Percentiles rank a stretch among this genome's conserved stretches.
These are phyloP conservation scores for Porcisia hertigi DNA, from an alignment of 208 protist genomes.

Conservation along the genomic window DNA sequence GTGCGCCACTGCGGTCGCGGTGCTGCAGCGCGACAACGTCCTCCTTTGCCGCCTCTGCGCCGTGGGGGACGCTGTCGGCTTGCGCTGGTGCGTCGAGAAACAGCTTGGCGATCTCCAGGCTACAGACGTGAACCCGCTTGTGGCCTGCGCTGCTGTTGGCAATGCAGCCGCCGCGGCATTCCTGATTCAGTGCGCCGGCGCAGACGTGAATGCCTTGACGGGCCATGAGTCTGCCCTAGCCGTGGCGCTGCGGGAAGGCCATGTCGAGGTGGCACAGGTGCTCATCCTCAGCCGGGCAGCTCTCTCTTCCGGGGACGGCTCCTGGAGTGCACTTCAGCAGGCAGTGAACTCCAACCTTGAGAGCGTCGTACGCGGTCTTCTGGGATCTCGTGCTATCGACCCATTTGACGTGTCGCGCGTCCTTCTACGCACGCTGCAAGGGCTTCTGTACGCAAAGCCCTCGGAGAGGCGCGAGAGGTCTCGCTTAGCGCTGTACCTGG, in stretches of 20 bases:
- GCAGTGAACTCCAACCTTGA: constrained; percentile 45
- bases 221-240: constrained; percentile 31
- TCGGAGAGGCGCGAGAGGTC: constrained; percentile 1
- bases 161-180: constrained; percentile 49
- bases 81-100: constrained; percentile 70
- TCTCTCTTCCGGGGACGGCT: constrained; percentile 30
- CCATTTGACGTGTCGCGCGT: constrained; percentile 40
- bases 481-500: constrained; percentile 36
- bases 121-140: constrained; percentile 38
- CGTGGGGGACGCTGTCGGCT: constrained; percentile 27
- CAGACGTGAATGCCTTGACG: constrained; percentile 41
- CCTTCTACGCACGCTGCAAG: constrained; percentile 39
- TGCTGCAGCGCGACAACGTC: constrained; percentile 43
- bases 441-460: constrained; percentile 17
- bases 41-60: constrained; percentile 58
- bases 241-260: constrained; percentile 38
- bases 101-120: constrained; percentile 40
- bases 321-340: constrained; percentile 49
- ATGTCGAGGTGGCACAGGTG: constrained; percentile 42
- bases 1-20: constrained; percentile 15
- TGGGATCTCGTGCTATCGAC: constrained; percentile 33
- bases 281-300: constrained; percentile 33
- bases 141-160: constrained; percentile 42
- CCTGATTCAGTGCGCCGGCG: constrained; percentile 39
- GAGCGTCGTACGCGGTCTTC: constrained; percentile 47